These are phyloP conservation scores for Termitomyces sp. DNA, from an alignment of 768 basidiomycete genomes.

Conservation along the genomic window DNA sequence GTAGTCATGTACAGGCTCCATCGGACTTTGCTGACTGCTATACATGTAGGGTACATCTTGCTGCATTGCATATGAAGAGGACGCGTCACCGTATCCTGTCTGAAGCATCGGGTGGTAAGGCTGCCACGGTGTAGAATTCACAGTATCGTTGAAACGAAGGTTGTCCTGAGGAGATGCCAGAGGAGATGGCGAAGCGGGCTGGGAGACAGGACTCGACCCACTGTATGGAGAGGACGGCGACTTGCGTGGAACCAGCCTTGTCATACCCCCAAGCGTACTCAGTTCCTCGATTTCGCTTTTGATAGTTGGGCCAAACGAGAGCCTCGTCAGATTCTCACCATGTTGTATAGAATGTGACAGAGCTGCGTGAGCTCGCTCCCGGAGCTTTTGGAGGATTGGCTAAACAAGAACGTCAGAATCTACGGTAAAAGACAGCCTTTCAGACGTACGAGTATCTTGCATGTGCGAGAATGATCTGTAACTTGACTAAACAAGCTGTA, in stretches of 20 bases:
- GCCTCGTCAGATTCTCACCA: slow-evolving; percentile 20
- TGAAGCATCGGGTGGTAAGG: slow-evolving; percentile 30
- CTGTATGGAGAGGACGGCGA: slow-evolving; percentile 40
- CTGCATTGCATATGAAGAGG: slow-evolving; percentile 13
- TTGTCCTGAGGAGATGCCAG: slow-evolving; percentile 14
- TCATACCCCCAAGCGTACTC: slow-evolving; percentile 56
- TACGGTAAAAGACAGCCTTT: background rate
- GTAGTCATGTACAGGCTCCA: slow-evolving; percentile 26
- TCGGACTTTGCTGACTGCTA: slow-evolving; percentile 14
- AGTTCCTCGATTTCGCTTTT: slow-evolving; percentile 61
- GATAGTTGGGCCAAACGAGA: slow-evolving; percentile 33
- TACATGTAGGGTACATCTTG: slow-evolving; percentile 13
- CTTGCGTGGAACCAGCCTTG: slow-evolving; percentile 52
- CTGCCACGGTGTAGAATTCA: slow-evolving; percentile 21
- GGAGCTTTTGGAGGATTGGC: slow-evolving; percentile 59
- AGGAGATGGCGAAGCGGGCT: slow-evolving; percentile 41
- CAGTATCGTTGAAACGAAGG: slow-evolving; percentile 12
- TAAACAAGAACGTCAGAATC: slow-evolving; percentile 17
- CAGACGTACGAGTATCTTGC: slow-evolving; percentile 51
- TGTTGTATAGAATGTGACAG: slow-evolving; percentile 22
- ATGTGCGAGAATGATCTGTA: slow-evolving; percentile 43
- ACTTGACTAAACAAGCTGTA: slow-evolving; percentile 52
- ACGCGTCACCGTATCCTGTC: slow-evolving; percentile 21
- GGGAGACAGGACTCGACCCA: slow-evolving; percentile 36
- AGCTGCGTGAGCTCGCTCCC: slow-evolving; percentile 44